These are phyloP conservation scores for Myriosclerotinia duriaeana DNA, from an alignment of 2,329 filamentous ascomycete species.

Conservation along the genomic window DNA sequence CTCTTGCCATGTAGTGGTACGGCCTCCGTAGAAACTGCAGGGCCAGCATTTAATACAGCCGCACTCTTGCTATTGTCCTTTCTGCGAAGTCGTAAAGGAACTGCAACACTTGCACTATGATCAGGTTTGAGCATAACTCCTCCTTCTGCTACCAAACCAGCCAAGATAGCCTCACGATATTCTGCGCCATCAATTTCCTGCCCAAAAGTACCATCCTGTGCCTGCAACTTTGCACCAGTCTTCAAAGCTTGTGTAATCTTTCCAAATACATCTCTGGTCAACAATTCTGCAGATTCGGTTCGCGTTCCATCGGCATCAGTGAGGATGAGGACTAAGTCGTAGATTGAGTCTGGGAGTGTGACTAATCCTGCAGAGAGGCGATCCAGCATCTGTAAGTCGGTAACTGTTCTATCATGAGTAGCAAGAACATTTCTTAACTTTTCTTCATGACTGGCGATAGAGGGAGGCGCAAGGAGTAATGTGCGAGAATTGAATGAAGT, in stretches of 20 bases:
- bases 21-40: constrained; percentile 38
- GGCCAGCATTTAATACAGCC: constrained; percentile 43
- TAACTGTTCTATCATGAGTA: constrained; percentile 69
- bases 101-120: constrained; percentile 41
- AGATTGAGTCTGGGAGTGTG: constrained; percentile 70
- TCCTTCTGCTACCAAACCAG: constrained; percentile 65
- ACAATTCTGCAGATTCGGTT: constrained; percentile 61
- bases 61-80: constrained; percentile 54
- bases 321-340: constrained; percentile 82
- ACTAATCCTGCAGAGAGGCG: constrained; percentile 81
- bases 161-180: constrained; percentile 77
- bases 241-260: constrained; percentile 70
- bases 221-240: constrained; percentile 64
- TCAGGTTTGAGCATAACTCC: constrained; percentile 75
- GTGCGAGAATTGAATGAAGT: constrained; percentile 51
- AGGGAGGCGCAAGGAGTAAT: constrained; percentile 86
- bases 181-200: constrained; percentile 48
- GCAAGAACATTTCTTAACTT: constrained; percentile 70
- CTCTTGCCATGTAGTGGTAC: constrained; percentile 37
- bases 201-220: constrained; percentile 65
- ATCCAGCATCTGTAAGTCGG: constrained; percentile 97
- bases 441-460: constrained; percentile 80
- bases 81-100: constrained; percentile 54
- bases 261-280: constrained; percentile 67
- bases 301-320: constrained; percentile 70